A percentile compares a stretch with the other conserved stretches of the same genome.
Conservation (phyloP, 2,329 filamentous ascomycete genomes). For the Pestalotiopsis sp. region DNA sequence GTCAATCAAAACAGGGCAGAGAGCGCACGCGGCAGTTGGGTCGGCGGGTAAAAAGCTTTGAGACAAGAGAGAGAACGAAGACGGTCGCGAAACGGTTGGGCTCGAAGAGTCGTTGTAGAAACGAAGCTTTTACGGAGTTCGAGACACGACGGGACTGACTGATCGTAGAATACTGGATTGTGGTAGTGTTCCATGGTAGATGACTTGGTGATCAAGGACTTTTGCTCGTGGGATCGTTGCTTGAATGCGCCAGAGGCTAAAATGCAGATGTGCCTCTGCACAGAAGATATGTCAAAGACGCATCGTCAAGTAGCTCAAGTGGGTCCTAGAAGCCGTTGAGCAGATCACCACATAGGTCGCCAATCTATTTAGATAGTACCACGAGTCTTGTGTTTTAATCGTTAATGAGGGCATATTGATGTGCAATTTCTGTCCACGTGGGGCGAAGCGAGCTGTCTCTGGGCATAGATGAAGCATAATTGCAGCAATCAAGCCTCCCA, state of each 20-base stretch:
- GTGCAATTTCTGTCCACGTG: slow-evolving; percentile 3
- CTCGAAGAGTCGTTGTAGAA: neutral
- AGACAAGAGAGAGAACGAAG: neutral
- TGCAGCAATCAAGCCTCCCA: neutral
- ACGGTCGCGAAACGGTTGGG: neutral
- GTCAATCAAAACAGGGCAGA: slow-evolving; percentile 1
- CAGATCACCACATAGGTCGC: neutral
- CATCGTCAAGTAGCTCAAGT: neutral
- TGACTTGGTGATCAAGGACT: neutral
- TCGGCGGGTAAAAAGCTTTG: neutral
- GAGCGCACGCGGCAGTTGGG: neutral
- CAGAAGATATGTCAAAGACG: neutral
- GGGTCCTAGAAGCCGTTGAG: neutral
- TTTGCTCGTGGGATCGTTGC: neutral
- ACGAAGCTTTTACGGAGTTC: neutral
- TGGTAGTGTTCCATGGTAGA: no score
- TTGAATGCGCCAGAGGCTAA: neutral
- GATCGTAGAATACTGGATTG: neutral
- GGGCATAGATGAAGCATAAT: neutral
- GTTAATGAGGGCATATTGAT: slow-evolving; percentile 16
- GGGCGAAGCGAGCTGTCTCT: neutral
- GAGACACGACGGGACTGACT: neutral
- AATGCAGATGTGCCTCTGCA: neutral
- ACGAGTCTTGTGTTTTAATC: neutral
- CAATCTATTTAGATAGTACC: neutral